Base-by-base conservation (phyloP, 2,329 filamentous ascomycete genomes). In the Bipolaris cookei region DNA sequence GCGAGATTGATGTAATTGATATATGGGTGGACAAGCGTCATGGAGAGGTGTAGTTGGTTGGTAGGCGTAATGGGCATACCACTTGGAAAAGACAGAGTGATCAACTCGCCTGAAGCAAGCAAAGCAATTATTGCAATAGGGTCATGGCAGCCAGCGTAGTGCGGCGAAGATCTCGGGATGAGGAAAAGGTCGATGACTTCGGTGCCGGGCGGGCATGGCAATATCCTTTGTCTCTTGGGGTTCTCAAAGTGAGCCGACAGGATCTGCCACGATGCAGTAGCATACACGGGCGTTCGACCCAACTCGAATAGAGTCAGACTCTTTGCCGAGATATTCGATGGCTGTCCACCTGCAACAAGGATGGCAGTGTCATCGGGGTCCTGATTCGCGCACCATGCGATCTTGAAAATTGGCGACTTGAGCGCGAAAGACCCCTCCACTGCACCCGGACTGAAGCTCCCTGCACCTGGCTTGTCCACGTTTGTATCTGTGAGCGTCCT, bases 341-440 rank as follows among this genome's bases (percentile, higher is more conserved):
- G 81, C 59, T 89, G 85, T 4, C 95, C 95, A 28, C 95, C 95
- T 2, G 92, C 90, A 53, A 99, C 84, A 37, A 99, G 78, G 21
- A 99, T 82, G 1, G 88, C 94, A 16, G 92, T 98, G 69, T 99
- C 94, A 69, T 99, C 95, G 0, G 92, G 90, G 70, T 98, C 96
- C 58, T 88, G 84, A 74, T 97, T 97, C 55, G 91, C 94, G 77
- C 95, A 99, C 95, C 95, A 99, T 1, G 88, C 85, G 54, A 98
- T 87, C 61, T 88, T 88, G 59, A 86, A 86, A 58, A 94, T 90
- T 0, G 92, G 91, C 53, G 91, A 89, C 59, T 90, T 89, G 13
- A 89, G 77, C 14, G 82, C 82, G 39, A 87, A 80, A 0, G 81
- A 82, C 1, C 81, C 82, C 3, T 83, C 77, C 1, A 75, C 68